phyloP scores from a whole-genome alignment of 1,139 yeast species.

The Candida sp. region DNA sequence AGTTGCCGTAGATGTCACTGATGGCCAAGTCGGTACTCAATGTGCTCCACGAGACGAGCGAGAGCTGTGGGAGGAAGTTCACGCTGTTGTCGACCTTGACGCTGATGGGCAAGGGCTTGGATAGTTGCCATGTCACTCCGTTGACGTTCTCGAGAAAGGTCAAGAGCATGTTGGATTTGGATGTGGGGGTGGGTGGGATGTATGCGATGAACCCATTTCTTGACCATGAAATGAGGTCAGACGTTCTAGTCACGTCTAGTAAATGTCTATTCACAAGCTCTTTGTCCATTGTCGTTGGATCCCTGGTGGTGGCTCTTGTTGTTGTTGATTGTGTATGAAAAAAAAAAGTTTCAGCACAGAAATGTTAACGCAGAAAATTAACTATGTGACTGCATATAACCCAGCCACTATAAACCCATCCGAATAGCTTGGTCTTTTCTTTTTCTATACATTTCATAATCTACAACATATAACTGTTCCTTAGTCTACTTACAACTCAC shows the following conservation, averaged over 20 bases:
- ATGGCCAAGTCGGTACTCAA: conserved; percentile 59
- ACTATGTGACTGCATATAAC: background rate
- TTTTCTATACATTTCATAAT: background rate
- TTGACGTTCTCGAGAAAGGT: conserved; percentile 68
- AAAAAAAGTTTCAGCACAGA: background rate
- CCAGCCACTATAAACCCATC: background rate
- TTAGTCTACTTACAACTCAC: conserved; percentile 48
- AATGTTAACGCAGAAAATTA: background rate
- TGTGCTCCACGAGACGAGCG: conserved; percentile 50
- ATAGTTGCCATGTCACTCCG: conserved; percentile 70
- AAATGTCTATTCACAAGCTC: conserved; percentile 9
- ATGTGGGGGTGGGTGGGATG: conserved; percentile 27
- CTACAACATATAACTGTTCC: background rate
- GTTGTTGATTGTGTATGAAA: background rate
- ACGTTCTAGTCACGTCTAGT: conserved; percentile 8
- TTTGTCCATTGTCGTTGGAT: conserved; percentile 2
- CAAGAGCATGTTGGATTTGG: conserved; percentile 44
- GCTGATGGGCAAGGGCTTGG: conserved; percentile 50
- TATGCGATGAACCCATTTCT: conserved; percentile 77
- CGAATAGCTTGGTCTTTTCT: background rate
- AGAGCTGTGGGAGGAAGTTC: conserved; percentile 25
- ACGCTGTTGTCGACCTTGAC: conserved; percentile 39
- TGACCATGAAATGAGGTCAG: conserved; percentile 64
- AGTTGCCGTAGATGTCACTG: conserved; percentile 53
- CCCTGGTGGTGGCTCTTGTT: background rate